phyloP scores from a whole-genome alignment of 139 green algal genomes.

The Chlamydomonas incerta region DNA sequence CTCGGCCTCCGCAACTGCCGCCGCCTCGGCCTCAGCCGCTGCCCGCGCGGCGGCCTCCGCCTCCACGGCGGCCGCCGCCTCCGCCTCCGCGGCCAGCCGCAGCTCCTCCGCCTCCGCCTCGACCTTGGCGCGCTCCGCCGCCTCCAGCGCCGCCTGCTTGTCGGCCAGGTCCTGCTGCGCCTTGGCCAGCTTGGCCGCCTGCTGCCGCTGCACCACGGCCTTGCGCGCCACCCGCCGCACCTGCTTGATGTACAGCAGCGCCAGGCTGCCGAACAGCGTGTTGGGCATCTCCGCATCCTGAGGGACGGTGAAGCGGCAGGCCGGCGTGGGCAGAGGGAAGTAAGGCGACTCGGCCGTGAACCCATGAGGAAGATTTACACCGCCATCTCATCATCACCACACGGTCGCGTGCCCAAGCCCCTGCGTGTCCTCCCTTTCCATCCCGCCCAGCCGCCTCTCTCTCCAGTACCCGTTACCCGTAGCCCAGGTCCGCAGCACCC shows the following conservation, averaged over 20 bases:
- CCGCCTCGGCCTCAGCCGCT: constrained; percentile 11
- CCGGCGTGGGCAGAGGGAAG: too few species aligned
- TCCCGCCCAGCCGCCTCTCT: too few species aligned
- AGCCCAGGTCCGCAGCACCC: too few species aligned
- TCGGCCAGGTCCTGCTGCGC: constrained; percentile 5
- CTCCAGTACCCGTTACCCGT: too few species aligned
- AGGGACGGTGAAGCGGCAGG: too few species aligned
- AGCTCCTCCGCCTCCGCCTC: background rate
- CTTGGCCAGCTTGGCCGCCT: constrained; percentile 24
- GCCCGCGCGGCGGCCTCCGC: background rate
- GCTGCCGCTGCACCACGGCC: constrained; percentile 18
- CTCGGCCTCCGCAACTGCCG: background rate
- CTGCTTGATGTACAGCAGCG: constrained; percentile 40
- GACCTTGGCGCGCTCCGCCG: constrained; percentile 20
- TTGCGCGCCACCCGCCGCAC: constrained; percentile 34
- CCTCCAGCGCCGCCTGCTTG: constrained; percentile 24
- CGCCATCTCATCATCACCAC: too few species aligned
- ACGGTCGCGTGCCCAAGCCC: too few species aligned
- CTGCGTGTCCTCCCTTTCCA: too few species aligned
- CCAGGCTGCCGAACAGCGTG: constrained; percentile 10
- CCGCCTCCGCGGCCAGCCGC: background rate
- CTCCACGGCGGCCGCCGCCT: constrained; percentile 12
- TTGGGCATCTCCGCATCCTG: constrained; percentile 34
- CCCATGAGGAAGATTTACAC: too few species aligned
- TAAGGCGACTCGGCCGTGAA: too few species aligned